Evolutionary conservation across 164 flowering plant genomes (phyloP), one percentile per base, ranked within the genome.

Genomic region (Liriodendron chinense): DNA sequence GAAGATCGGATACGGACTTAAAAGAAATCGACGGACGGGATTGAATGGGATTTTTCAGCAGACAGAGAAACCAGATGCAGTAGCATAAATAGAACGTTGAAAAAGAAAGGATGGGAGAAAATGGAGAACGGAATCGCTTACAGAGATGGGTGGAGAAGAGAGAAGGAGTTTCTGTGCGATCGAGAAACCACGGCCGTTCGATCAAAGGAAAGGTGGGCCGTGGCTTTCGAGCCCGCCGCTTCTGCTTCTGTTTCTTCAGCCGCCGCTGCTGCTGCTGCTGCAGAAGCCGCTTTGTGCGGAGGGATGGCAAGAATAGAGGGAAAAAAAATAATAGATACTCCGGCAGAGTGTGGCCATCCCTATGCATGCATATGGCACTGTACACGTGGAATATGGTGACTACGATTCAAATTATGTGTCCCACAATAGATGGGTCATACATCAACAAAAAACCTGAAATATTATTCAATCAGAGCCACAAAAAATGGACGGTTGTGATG

Each of bases 251-350:
- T 24, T 64, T 2, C 22, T 64, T 57, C 21, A 3, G 14, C 64
- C 21, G 64, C 64, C 64, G 23, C 64, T 34, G 43, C 43, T 34
- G 43, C 5, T 3, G 6, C 43, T 34, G 43, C 5, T 3, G 6
- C 43, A 2, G 43, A 34, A 34, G 43, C 43, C 43, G 28, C 68
- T 65, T 12, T 18, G 20, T 57, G 62, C 13, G 23, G 28, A 14
- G 12, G 43, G 12, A 23, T 5, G 22, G 24, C 13, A 65, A 25
- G 13, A 24, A 3, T 23, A 65, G 68, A n/a, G 64, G 64, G 92
- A 53, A 68, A 92, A 94, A 96, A 97, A 94, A 0, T 93, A 92
- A 87, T 12, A 66, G 81, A 92, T 0, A 96, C 98, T 34, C 43
- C 43, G 43, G 43, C 43, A 34, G 43, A 2, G 43, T 34, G 4